Percentiles rank a stretch among this genome's conserved stretches.
Evolutionary conservation across 805 yeast species (phyloP).

Genomic region (Nakazawaea peltata): DNA sequence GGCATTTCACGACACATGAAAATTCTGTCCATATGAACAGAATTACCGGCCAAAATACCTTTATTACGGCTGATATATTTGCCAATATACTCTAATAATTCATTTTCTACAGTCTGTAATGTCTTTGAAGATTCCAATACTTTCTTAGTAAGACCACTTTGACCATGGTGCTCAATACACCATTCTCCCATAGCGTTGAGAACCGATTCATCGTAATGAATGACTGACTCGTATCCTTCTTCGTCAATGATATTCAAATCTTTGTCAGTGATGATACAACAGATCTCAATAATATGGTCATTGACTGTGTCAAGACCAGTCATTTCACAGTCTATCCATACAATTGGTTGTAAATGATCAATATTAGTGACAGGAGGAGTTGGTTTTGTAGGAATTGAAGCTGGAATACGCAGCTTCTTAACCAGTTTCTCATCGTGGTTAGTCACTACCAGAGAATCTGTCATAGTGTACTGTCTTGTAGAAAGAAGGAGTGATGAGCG

Average conservation of each 20-base stretch:
- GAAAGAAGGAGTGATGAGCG: too few relatives aligned
- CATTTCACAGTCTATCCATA: conserved; percentile 99
- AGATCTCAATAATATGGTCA: conserved; percentile 88
- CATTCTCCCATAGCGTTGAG: conserved; percentile 79
- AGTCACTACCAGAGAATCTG: not conserved
- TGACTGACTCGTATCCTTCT: conserved; percentile 71
- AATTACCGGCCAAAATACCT: conserved; percentile 84
- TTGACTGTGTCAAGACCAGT: conserved; percentile 78
- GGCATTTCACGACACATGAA: conserved; percentile 86
- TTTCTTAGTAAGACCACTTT: conserved; percentile 67
- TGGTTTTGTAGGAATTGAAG: conserved; percentile 2
- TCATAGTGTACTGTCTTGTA: too few relatives aligned
- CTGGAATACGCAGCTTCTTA: not conserved
- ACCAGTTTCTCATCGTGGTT: not conserved
- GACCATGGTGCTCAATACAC: conserved; percentile 79
- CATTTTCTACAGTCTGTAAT: conserved; percentile 52
- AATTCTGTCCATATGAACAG: conserved; percentile 84
- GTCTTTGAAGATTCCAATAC: conserved; percentile 53
- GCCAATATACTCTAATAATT: conserved; percentile 54
- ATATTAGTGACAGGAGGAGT: conserved; percentile 2
- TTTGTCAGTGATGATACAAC: conserved; percentile 86
- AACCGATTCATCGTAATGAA: conserved; percentile 53
- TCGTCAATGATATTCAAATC: conserved; percentile 62
- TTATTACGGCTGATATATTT: conserved; percentile 42
- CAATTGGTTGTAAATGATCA: conserved; percentile 33